phyloP scores from a whole-genome alignment of 2,329 filamentous ascomycete genomes.

The Sporothrix pseudoabietina region DNA sequence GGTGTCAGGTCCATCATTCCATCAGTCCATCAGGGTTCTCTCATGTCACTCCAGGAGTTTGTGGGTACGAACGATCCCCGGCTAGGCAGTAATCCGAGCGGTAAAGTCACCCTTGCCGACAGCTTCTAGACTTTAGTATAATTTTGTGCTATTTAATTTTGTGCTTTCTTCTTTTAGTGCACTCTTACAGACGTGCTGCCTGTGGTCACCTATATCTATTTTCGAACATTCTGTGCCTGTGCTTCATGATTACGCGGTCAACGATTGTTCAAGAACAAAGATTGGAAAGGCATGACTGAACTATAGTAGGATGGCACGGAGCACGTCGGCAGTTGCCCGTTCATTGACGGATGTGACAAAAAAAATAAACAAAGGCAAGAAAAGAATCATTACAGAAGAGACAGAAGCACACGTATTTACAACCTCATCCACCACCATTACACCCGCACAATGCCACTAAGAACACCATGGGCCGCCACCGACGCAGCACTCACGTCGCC shows the following conservation, averaged over 20 bases:
- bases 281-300: not conserved
- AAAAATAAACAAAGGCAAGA: not conserved
- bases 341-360: not conserved
- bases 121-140: not conserved
- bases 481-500: not conserved
- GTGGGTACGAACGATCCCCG: not conserved
- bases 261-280: not conserved
- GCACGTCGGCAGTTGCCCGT: not conserved
- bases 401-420: not conserved
- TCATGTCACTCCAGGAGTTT: not conserved
- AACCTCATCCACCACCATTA: not conserved
- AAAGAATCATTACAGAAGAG: not conserved
- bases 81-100: conserved; percentile 1
- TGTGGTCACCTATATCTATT: not conserved
- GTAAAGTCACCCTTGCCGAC: not conserved
- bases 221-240: not conserved
- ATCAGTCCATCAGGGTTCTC: conserved; percentile 16
- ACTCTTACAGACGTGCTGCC: not conserved
- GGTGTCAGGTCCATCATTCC: not conserved
- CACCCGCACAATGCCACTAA: conserved; percentile 21
- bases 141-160: not conserved
- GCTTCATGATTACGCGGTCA: not conserved
- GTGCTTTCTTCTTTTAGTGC: not conserved
- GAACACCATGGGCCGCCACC: not conserved
- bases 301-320: not conserved